phyloP scores from a whole-genome alignment of 495 filamentous ascomycete genomes.

The Lichenothelia convexa region DNA sequence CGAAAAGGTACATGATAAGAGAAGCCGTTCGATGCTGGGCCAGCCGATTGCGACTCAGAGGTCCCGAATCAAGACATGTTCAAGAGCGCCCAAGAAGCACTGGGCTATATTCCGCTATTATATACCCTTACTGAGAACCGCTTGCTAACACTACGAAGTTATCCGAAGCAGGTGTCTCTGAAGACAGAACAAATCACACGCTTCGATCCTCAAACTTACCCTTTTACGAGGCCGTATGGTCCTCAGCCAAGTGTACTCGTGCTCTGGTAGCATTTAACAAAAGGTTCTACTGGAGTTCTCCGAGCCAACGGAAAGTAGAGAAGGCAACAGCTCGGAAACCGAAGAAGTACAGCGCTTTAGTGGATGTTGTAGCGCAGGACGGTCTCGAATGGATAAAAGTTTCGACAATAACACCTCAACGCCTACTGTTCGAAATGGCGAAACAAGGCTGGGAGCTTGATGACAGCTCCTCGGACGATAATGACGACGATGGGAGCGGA shows the following conservation, averaged over 20 bases:
- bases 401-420: slow-evolving; percentile 15
- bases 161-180: slow-evolving; percentile 2
- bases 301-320: slow-evolving; percentile 1
- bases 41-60: no score
- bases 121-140: no score
- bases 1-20: no score
- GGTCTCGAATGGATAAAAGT: slow-evolving; percentile 21
- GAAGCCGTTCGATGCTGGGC: no score
- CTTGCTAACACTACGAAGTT: no score
- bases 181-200: slow-evolving; percentile 11
- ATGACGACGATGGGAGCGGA: slow-evolving; percentile 16
- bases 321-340: slow-evolving; percentile 1
- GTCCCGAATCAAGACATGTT: no score
- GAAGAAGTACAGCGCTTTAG: slow-evolving; percentile 7
- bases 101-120: no score
- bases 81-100: no score
- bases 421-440: slow-evolving; percentile 23
- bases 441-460: slow-evolving; percentile 23
- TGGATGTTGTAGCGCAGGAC: slow-evolving; percentile 18
- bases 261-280: slow-evolving; percentile 15
- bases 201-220: slow-evolving; percentile 19
- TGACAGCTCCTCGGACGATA: slow-evolving; percentile 17
- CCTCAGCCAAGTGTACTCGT: slow-evolving; percentile 16
- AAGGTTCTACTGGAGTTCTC: slow-evolving; percentile 4
- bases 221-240: slow-evolving; percentile 20